Evolutionary conservation across 192 early-diverging fungal genomes (phyloP).

Genomic region (Podila verticillata): DNA sequence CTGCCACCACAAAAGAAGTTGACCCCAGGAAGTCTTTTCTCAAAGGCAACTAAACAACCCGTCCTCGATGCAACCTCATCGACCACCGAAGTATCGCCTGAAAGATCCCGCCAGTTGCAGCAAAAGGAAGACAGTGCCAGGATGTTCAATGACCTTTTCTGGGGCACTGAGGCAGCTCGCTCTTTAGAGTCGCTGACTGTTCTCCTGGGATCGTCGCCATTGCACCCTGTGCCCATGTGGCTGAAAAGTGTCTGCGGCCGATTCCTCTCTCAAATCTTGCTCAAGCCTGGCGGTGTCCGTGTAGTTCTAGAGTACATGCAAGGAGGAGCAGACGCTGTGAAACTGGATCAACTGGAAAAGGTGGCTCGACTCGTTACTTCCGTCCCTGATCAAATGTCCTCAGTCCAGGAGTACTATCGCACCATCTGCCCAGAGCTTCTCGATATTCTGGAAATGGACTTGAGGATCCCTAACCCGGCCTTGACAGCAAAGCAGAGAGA

Average conservation of each 20-base stretch:
- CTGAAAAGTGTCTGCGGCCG: conserved; percentile 69
- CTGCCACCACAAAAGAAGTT: conserved; percentile 1
- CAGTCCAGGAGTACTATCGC: conserved; percentile 58
- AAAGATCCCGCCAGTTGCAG: conserved; percentile 7
- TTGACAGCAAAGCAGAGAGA: neutral
- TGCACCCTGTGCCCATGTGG: conserved; percentile 68
- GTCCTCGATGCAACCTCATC: neutral
- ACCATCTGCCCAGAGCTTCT: conserved; percentile 39
- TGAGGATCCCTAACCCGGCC: conserved; percentile 1
- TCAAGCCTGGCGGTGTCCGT: conserved; percentile 69
- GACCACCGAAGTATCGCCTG: neutral
- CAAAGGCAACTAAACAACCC: conserved; percentile 1
- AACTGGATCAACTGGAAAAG: conserved; percentile 63
- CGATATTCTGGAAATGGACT: conserved; percentile 31
- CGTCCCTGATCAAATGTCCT: conserved; percentile 66
- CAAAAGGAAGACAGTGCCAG: conserved; percentile 54
- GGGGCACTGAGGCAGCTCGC: conserved; percentile 60
- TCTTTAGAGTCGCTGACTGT: conserved; percentile 74
- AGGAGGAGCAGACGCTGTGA: conserved; percentile 61
- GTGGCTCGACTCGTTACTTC: conserved; percentile 66
- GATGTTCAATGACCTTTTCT: conserved; percentile 41
- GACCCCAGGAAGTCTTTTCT: conserved; percentile 9
- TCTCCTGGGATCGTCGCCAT: conserved; percentile 64
- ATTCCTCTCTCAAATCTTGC: conserved; percentile 74
- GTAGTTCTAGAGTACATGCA: conserved; percentile 76